A percentile compares a stretch with the other conserved stretches of the same genome.
Evolutionary conservation across 2,329 filamentous ascomycete species (phyloP).

Genomic region (Penicillium vulpinum): DNA sequence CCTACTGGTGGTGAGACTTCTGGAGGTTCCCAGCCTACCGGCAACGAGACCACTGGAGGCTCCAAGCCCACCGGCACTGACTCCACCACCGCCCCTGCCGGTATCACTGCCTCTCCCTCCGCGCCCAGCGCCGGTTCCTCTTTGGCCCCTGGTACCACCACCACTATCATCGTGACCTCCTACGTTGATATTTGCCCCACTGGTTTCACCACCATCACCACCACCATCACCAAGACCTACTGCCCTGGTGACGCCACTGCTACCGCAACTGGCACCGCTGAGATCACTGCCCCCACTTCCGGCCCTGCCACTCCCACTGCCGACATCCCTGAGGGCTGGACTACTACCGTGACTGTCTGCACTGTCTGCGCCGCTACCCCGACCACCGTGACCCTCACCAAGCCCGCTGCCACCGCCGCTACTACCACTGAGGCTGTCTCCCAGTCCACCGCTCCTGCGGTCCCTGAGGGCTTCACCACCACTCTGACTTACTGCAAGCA

Average conservation of each 20-base stretch:
- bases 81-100: slow-evolving; percentile 8
- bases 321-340: slow-evolving; percentile 40
- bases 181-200: slow-evolving; percentile 46
- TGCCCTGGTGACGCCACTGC: slow-evolving; percentile 35
- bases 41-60: not conserved
- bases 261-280: slow-evolving; percentile 27
- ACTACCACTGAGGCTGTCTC: slow-evolving; percentile 10
- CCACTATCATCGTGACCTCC: slow-evolving; percentile 42
- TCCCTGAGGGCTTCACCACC: slow-evolving; percentile 17
- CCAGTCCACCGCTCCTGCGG: slow-evolving; percentile 6
- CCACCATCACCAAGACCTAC: slow-evolving; percentile 40
- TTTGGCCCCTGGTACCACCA: slow-evolving; percentile 29
- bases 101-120: slow-evolving; percentile 8
- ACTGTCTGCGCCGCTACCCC: slow-evolving; percentile 40
- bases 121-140: slow-evolving; percentile 19
- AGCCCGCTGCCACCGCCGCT: slow-evolving; percentile 22
- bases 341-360: slow-evolving; percentile 44
- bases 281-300: slow-evolving; percentile 9
- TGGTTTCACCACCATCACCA: slow-evolving; percentile 44
- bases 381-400: slow-evolving; percentile 41
- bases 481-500: slow-evolving; percentile 21
- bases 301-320: slow-evolving; percentile 20
- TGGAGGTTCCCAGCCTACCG: not conserved
- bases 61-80: slow-evolving; percentile 10
- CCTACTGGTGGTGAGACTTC: not conserved